These are phyloP conservation scores for Basipetospora chlamydospora DNA, from an alignment of 2,329 filamentous ascomycete species.

Conservation along the genomic window DNA sequence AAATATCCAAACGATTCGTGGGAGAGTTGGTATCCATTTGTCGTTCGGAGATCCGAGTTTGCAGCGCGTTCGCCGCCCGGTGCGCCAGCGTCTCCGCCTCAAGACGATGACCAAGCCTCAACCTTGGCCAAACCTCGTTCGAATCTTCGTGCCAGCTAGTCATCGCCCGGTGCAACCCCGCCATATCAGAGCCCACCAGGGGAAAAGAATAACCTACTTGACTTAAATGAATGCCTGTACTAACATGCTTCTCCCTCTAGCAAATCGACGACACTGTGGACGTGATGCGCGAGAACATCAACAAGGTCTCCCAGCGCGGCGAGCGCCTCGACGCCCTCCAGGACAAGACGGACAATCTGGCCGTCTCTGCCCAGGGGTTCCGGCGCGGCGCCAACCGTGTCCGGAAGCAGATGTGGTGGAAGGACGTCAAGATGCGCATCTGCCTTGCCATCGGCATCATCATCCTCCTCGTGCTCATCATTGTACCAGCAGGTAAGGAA, in stretches of 20 bases:
- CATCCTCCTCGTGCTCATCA: constrained; percentile 82
- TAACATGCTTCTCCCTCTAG: constrained; percentile 34
- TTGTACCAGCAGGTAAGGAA: constrained; percentile 78
- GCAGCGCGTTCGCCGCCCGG: too few relatives aligned
- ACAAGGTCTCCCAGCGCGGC: constrained; percentile 88
- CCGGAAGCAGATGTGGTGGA: constrained; percentile 99
- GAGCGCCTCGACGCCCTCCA: constrained; percentile 76
- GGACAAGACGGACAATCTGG: constrained; percentile 90
- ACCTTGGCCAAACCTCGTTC: too few relatives aligned
- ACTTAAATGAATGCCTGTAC: too few relatives aligned
- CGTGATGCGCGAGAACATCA: constrained; percentile 96
- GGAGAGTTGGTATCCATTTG: too few relatives aligned
- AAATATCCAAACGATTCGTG: too few relatives aligned
- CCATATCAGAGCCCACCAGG: too few relatives aligned
- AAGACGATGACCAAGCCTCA: too few relatives aligned
- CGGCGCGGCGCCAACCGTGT: constrained; percentile 91
- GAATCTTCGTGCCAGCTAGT: too few relatives aligned
- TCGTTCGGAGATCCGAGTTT: too few relatives aligned
- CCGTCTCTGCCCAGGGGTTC: constrained; percentile 86
- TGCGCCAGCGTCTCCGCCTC: too few relatives aligned
- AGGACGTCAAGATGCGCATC: constrained; percentile 99
- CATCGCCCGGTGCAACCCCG: too few relatives aligned
- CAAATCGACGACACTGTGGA: constrained; percentile 95
- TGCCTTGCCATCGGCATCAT: constrained; percentile 86
- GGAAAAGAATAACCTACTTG: too few relatives aligned